Conservation (phyloP, 2,329 filamentous ascomycete genomes). For the Beauveria sp. region DNA sequence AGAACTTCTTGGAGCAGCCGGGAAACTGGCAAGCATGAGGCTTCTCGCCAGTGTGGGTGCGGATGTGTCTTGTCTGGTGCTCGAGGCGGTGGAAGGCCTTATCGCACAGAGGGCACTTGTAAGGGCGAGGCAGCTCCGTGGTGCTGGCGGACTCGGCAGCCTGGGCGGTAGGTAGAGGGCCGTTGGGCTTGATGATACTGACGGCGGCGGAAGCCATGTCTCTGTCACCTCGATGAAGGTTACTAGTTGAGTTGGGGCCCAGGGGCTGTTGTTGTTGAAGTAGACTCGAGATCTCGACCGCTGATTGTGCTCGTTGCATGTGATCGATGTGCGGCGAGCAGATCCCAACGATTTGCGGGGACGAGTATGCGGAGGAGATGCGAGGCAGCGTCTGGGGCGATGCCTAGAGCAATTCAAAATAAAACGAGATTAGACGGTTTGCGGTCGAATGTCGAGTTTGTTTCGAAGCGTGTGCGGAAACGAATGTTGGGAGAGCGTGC, state of each 20-base stretch:
- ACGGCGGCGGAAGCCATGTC: constrained; percentile 46
- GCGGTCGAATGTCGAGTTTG: background rate
- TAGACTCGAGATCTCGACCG: constrained; percentile 69
- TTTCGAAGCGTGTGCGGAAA: constrained; percentile 4
- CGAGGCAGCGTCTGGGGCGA: background rate
- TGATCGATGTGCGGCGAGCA: constrained; percentile 38
- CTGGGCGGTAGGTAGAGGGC: constrained; percentile 55
- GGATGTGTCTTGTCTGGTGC: constrained; percentile 85
- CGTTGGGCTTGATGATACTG: constrained; percentile 54
- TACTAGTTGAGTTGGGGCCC: constrained; percentile 19
- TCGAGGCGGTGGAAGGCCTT: constrained; percentile 98
- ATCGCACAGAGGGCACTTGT: constrained; percentile 97
- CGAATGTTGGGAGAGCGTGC: constrained; percentile 1
- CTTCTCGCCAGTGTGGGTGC: constrained; percentile 97
- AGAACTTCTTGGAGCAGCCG: constrained; percentile 95
- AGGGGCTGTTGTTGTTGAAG: constrained; percentile 40
- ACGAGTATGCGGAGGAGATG: background rate
- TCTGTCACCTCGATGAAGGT: constrained; percentile 25
- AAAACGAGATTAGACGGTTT: background rate
- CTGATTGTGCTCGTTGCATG: constrained; percentile 69
- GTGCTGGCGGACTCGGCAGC: constrained; percentile 39
- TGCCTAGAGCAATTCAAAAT: background rate
- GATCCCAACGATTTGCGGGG: background rate
- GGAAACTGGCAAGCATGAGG: constrained; percentile 93
- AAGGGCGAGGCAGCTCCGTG: constrained; percentile 81